Percentiles rank a stretch among this genome's conserved stretches.
Evolutionary conservation across 371 early-diverging fungal species (phyloP).

Genomic region (Thermomucor indicae-seudaticae): DNA sequence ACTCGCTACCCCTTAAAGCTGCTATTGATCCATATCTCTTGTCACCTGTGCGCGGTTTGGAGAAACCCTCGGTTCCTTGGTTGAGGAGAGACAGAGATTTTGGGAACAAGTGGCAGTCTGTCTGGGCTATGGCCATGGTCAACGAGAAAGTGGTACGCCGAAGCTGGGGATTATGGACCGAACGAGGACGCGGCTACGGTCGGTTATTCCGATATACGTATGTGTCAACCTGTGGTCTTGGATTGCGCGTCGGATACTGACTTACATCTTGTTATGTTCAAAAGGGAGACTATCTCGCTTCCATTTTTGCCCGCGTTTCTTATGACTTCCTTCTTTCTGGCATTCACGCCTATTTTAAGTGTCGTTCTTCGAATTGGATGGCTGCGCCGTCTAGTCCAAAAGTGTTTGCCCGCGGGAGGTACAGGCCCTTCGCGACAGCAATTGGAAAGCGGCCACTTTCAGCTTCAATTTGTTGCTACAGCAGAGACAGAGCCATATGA

Average conservation of each 20-base stretch:
- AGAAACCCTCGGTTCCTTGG: constrained; percentile 16
- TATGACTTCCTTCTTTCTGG: constrained; percentile 27
- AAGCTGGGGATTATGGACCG: constrained; percentile 44
- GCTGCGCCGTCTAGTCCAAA: constrained; percentile 41
- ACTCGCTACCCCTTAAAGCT: constrained; percentile 1
- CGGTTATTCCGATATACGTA: constrained; percentile 49
- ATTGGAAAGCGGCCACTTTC: constrained; percentile 42
- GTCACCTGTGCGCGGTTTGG: constrained; percentile 27
- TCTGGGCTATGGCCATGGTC: constrained; percentile 53
- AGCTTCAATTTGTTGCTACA: constrained; percentile 43
- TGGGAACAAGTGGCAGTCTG: constrained; percentile 53
- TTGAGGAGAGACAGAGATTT: constrained; percentile 30
- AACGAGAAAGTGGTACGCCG: constrained; percentile 57
- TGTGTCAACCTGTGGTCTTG: constrained; percentile 2
- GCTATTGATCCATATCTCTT: constrained; percentile 41
- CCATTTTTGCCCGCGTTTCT: constrained; percentile 37
- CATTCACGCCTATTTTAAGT: constrained; percentile 24
- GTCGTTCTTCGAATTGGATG: constrained; percentile 29
- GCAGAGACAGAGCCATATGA: constrained; percentile 39
- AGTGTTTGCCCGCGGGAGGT: constrained; percentile 50
- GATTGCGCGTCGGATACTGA: neutral
- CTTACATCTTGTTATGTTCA: neutral
- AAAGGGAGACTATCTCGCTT: constrained; percentile 51
- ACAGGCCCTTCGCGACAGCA: constrained; percentile 56
- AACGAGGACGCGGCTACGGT: constrained; percentile 49